Evolutionary conservation across 2,329 filamentous ascomycete species (phyloP).

Genomic region (Stromatinia cepivora): DNA sequence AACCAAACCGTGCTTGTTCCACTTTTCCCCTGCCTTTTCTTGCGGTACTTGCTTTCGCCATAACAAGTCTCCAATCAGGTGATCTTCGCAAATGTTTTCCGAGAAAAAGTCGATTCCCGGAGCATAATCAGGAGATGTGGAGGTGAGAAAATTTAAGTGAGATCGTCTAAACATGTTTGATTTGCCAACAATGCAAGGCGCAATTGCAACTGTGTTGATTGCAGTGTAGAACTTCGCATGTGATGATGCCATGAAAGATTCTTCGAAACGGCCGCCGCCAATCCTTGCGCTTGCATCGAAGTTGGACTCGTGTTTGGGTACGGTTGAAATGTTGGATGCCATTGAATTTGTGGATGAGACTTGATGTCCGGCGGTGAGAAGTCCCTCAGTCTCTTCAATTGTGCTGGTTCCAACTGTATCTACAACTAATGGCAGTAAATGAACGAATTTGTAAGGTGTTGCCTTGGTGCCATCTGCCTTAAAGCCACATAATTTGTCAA

Average conservation of each 20-base stretch:
- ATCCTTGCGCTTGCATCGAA: slow-evolving; percentile 36
- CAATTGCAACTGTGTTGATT: slow-evolving; percentile 89
- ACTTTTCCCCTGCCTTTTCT: slow-evolving; percentile 45
- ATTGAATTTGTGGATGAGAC: slow-evolving; percentile 40
- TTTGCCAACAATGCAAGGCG: slow-evolving; percentile 93
- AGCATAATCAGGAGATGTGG: slow-evolving; percentile 45
- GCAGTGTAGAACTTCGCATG: slow-evolving; percentile 98
- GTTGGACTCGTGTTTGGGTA: slow-evolving; percentile 34
- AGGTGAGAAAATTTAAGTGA: slow-evolving; percentile 76
- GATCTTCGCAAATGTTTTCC: slow-evolving; percentile 95
- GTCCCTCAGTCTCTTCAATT: slow-evolving; percentile 32
- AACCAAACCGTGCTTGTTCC: slow-evolving; percentile 78
- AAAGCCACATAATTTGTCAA: slow-evolving; percentile 79
- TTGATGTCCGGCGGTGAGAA: slow-evolving; percentile 30
- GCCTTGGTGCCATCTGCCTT: slow-evolving; percentile 50
- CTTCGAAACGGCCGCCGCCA: slow-evolving; percentile 83
- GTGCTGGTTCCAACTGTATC: slow-evolving; percentile 57
- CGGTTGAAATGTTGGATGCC: slow-evolving; percentile 37
- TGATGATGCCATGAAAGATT: slow-evolving; percentile 89
- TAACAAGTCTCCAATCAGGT: slow-evolving; percentile 87
- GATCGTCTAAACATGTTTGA: slow-evolving; percentile 97
- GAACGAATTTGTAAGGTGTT: slow-evolving; percentile 83
- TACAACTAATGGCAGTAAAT: slow-evolving; percentile 88
- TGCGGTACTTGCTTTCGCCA: slow-evolving; percentile 70
- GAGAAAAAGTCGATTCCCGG: slow-evolving; percentile 91